These are phyloP conservation scores for Phytophthora vignae DNA, from an alignment of 352 stramenopile species.

Conservation along the genomic window DNA sequence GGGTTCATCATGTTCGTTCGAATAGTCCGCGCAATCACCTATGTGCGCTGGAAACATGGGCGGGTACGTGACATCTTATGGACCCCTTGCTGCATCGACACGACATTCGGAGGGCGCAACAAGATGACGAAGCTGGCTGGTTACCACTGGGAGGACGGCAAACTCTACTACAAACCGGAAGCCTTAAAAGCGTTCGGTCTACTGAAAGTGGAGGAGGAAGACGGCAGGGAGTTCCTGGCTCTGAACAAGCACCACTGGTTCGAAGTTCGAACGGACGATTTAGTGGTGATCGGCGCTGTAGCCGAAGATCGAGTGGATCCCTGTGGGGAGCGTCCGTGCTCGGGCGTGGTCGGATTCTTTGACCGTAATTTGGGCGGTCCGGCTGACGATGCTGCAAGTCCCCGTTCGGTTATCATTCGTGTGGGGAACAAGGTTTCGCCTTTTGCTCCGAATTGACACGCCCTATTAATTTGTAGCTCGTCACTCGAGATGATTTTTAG, in stretches of 20 bases:
- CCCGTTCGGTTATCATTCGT: too few species aligned
- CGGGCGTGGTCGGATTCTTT: too few species aligned
- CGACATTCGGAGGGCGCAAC: neutral
- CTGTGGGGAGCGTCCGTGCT: too few species aligned
- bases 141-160: conserved; percentile 7
- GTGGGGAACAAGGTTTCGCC: too few species aligned
- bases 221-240: conserved; percentile 16
- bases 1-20: neutral
- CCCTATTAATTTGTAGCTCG: too few species aligned
- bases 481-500: too few species aligned
- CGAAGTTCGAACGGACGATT: neutral
- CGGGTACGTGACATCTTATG: neutral
- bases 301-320: too few species aligned
- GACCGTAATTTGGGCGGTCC: too few species aligned
- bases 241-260: conserved; percentile 16
- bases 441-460: too few species aligned
- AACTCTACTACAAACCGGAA: conserved; percentile 20
- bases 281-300: conserved; percentile 9
- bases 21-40: conserved; percentile 1
- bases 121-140: conserved; percentile 21
- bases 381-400: too few species aligned
- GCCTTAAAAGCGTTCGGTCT: conserved; percentile 19
- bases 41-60: neutral
- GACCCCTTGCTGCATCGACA: neutral
- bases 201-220: conserved; percentile 18